Base-by-base conservation (phyloP, 441 rosid species). In the Croton setiger region DNA sequence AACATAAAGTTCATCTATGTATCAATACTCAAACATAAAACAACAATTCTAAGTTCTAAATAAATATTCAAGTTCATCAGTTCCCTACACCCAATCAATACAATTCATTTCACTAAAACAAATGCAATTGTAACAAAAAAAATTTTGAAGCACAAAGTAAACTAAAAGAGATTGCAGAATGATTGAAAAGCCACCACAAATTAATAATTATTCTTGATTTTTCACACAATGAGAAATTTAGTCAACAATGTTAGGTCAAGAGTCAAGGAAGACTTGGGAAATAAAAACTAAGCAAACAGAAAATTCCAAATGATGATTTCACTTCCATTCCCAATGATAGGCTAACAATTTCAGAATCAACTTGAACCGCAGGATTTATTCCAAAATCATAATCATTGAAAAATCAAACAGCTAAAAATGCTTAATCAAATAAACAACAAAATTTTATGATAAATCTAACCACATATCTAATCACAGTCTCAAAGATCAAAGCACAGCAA, bases 261-360 rank as follows among this genome's bases (percentile, higher is more conserved):
- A 17, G 48, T 35, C 31, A 27, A 27, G 31, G 31, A 27, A 27
- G 31, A 27, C 31, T 27, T 27, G 31, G 2, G 2, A 27, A 27
- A 27, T 27, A 27, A 59, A 68, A 58, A 57, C n/a, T 27, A 68
- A 35, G 41, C 47, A 33, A 35, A 48, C 45, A 45, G 35, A 43
- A 23, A 43, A 13, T 15, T 18, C 45, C 3, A 60, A 39, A 60
- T n/a, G 47, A 3, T 41, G 20, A n/a, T 1, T 18, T 18, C 4
- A 18, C 48, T 39, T 59, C 45, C 51, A 48, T 39, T 59, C 45
- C 51, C 60, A 37, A 53, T 6, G 15, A 9, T 52, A 39, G 45
- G 48, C 33, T 17, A 12, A 35, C 9, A 35, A 49, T 27, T 49
- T n/a, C 7, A 17, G n/a, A 43, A 27, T 44, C 18, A 47, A 23